Evolutionary conservation across 495 filamentous ascomycete genomes (phyloP), one percentile per base, ranked within the genome.

Genomic region (Podospora tetraspora): DNA sequence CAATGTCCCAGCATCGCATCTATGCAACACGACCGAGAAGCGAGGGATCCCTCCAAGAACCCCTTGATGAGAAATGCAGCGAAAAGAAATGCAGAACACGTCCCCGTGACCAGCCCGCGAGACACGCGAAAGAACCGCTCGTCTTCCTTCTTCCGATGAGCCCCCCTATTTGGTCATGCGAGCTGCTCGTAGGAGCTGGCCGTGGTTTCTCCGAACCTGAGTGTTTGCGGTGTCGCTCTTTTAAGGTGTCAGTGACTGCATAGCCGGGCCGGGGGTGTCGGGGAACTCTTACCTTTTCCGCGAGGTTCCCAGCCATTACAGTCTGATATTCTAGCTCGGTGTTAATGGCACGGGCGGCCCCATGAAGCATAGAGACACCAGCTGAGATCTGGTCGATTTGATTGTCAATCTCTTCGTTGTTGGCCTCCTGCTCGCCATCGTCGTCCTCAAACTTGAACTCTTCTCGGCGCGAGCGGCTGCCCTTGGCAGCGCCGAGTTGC

Each of bases 401-500:
- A 16, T 67, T 37, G 12, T 69, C 62, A 24, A 74, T 71, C 62
- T 63, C 30, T n/a, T 68, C 22, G 11, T 72, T 62, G 25, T 57
- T 23, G 12, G 57, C 63, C 12, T 64, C 59, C 32, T 72, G 68
- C 61, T 66, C 58, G 58, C 72, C 72, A 61, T 62, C 66, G 57
- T 68, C 68, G n/a, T 74, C 72, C 34, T 74, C 72, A 61, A 74
- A 72, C n/a, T 57, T 59, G 43, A 65, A 74, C 30, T 66, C 57
- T n/a, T 58, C 57, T 32, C 43, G 34, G 1, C 24, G 64, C 21
- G 62, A 61, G 16, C 58, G 58, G 29, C 59, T 65, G 37, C 21
- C 22, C 23, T 65, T 63, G 59, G 29, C 30, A 32, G 57, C 61
- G 29, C 70, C 72, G 27, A 74, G 70, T 11, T 30, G 56, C 11